Evolutionary conservation across 2,329 filamentous ascomycete species (phyloP).

Genomic region (Salinomyces thailandicus): DNA sequence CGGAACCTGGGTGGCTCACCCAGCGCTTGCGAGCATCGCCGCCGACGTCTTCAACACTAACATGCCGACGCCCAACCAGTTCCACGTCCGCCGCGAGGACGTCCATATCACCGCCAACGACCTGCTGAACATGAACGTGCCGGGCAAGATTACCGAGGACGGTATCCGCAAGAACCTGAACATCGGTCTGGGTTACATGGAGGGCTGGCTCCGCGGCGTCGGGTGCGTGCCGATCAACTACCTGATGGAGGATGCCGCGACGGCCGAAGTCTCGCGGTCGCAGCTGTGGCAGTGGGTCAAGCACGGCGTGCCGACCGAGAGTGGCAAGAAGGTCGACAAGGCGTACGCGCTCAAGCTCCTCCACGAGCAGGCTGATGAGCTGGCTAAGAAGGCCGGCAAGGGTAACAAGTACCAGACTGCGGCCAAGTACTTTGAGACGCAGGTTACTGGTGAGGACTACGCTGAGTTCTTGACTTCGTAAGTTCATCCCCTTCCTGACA

Average conservation of each 20-base stretch:
- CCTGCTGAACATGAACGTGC: constrained; percentile 95
- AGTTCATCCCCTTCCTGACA: constrained; percentile 29
- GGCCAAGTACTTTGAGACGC: constrained; percentile 80
- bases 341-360: constrained; percentile 77
- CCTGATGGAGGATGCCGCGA: constrained; percentile 96
- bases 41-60: constrained; percentile 92
- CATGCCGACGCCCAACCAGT: constrained; percentile 98
- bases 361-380: constrained; percentile 69
- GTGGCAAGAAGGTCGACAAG: constrained; percentile 91
- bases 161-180: constrained; percentile 96
- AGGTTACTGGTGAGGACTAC: constrained; percentile 96
- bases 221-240: constrained; percentile 97
- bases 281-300: constrained; percentile 96
- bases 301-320: constrained; percentile 62
- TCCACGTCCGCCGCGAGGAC: constrained; percentile 82
- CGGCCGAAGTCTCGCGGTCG: constrained; percentile 85
- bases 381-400: constrained; percentile 64
- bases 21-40: constrained; percentile 78
- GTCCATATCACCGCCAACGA: constrained; percentile 79
- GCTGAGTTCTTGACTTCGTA: constrained; percentile 87
- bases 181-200: constrained; percentile 96
- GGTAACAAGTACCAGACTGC: constrained; percentile 89
- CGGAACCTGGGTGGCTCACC: constrained; percentile 95
- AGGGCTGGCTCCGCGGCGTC: constrained; percentile 89
- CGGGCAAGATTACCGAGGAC: constrained; percentile 80